Conservation (phyloP, 495 filamentous ascomycete genomes). For the Tuber microsphaerosporum region DNA sequence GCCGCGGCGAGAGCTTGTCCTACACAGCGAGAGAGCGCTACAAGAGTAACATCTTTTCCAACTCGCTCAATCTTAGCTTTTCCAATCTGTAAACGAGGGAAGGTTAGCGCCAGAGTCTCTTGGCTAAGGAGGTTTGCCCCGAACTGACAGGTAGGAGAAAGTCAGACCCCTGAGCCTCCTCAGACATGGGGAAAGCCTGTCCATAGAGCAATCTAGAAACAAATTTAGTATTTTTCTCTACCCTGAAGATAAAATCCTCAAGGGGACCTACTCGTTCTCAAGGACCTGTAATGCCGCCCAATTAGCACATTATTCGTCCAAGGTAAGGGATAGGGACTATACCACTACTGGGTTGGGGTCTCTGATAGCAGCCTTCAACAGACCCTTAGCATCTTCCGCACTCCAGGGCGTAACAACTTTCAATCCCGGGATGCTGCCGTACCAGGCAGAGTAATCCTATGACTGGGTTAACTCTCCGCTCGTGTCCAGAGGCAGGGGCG, state of each 20-base stretch:
- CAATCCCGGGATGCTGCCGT: conserved; percentile 91
- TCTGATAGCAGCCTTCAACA: conserved; percentile 94
- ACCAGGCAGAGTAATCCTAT: conserved; percentile 78
- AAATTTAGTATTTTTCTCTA: conserved; percentile 11
- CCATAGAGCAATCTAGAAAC: conserved; percentile 73
- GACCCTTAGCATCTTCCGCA: conserved; percentile 94
- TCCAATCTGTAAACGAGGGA: conserved; percentile 52
- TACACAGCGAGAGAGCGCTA: conserved; percentile 87
- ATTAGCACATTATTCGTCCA: background rate
- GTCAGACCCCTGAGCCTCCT: conserved; percentile 86
- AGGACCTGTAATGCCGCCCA: background rate
- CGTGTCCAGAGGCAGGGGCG: background rate
- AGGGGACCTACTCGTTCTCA: conserved; percentile 7
- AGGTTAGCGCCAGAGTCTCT: conserved; percentile 16
- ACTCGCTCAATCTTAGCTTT: conserved; percentile 98
- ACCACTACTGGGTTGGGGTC: conserved; percentile 95
- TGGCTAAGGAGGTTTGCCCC: background rate
- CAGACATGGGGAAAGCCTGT: conserved; percentile 88
- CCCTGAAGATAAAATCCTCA: background rate
- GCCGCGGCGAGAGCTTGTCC: conserved; percentile 86
- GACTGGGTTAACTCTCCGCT: background rate
- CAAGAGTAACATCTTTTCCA: conserved; percentile 92
- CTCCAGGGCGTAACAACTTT: conserved; percentile 96
- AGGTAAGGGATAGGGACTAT: background rate
- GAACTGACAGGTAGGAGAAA: conserved; percentile 69